Conservation (phyloP, 2,329 filamentous ascomycete species). For the Diatrype stigma region DNA sequence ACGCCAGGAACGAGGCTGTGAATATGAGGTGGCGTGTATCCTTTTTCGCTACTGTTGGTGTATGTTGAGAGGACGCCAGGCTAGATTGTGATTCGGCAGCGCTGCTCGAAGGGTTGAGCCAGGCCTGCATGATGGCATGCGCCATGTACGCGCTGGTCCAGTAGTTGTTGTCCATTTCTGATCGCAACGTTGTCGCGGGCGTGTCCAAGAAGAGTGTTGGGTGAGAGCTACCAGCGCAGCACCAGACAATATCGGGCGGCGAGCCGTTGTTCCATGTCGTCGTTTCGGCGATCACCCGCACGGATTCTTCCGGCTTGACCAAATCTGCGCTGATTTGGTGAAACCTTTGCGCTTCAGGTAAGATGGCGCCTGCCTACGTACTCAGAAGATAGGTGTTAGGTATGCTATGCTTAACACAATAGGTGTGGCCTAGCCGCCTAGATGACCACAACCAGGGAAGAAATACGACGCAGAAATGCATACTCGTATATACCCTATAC, state of each 20-base stretch:
- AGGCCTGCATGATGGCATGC: constrained; percentile 28
- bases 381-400: background rate
- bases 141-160: constrained; percentile 35
- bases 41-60: background rate
- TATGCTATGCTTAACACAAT: background rate
- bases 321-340: constrained; percentile 63
- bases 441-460: no score
- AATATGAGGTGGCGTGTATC: constrained; percentile 60
- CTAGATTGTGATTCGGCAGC: no score
- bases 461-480: constrained; percentile 3
- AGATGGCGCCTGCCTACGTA: constrained; percentile 42
- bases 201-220: constrained; percentile 34
- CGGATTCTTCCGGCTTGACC: constrained; percentile 51
- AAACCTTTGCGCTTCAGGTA: constrained; percentile 55
- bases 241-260: constrained; percentile 62
- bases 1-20: constrained; percentile 59
- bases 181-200: constrained; percentile 26
- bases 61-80: background rate
- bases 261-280: constrained; percentile 57
- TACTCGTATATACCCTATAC: constrained; percentile 50
- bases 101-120: constrained; percentile 14
- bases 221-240: constrained; percentile 61
- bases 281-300: constrained; percentile 52
- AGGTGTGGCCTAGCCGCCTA: no score
- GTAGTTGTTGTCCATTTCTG: constrained; percentile 36